Base-by-base conservation (phyloP, 768 basidiomycete species). In the Saitozyma sp. region DNA sequence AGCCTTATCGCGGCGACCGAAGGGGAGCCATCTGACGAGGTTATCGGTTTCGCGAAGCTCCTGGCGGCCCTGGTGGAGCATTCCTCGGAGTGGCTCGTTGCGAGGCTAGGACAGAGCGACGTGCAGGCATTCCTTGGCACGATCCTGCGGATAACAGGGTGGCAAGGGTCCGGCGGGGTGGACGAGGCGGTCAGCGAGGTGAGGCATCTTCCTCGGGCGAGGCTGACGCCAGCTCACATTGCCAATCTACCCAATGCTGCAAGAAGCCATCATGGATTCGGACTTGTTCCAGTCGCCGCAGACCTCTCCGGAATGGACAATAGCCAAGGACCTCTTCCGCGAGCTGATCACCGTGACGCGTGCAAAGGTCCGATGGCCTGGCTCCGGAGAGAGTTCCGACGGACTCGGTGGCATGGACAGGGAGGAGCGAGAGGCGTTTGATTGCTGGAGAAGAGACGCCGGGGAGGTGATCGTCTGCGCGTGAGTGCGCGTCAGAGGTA, bases 221-320 rank as follows among this genome's bases (percentile, higher is more conserved):
- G 46, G 37, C 51, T 50, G 39, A 49, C 49, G 20, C n/a, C 45
- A 80, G 76, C 63, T 78, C 51, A 89, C 89, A 2, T 84, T 95
- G 2, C 86, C 86, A 1, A 94, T 94, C 70, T 95, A 94, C 89
- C 94, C 91, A 66, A 81, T 91, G 46, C 85, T 95, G 60, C 92
- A 95, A 78, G 93, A 97, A 74, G 86, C 90, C 0, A 77, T 82
- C 39, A 81, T 66, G 77, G 82, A 71, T 64, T 77, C 78, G 0
- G 67, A 74, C 9, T 49, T 66, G 17, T 69, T 71, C 60, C 57
- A 53, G 9, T 62, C 64, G 17, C 68, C 72, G 11, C 73, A 77
- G 11, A 71, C 62, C 5, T 68, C 70, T 11, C 59, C 74, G n/a
- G 68, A 74, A 42, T 81, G 76, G 79, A 62, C 41, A 4, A 71